Evolutionary conservation across 495 filamentous ascomycete species (phyloP).

Genomic region (Ascobolus immersus): DNA sequence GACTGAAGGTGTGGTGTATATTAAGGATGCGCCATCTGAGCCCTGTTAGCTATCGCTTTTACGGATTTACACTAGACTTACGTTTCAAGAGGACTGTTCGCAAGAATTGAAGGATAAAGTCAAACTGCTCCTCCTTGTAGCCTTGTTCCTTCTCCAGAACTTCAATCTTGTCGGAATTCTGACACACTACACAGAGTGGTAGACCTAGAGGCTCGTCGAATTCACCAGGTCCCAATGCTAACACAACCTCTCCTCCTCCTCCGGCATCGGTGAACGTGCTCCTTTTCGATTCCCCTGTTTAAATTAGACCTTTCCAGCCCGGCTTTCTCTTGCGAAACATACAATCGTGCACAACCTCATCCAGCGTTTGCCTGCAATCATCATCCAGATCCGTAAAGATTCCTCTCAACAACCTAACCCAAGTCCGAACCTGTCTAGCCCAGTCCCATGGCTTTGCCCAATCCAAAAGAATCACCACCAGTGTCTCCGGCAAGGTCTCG

Average conservation of each 20-base stretch:
- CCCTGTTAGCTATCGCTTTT: conserved; percentile 4
- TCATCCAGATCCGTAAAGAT: conserved; percentile 49
- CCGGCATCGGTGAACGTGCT: conserved; percentile 16
- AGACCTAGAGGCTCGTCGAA: conserved; percentile 81
- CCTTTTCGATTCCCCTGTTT: conserved; percentile 8
- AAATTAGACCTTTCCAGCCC: background rate
- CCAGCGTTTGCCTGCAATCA: conserved; percentile 54
- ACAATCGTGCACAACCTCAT: conserved; percentile 41
- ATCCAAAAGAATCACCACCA: conserved; percentile 70
- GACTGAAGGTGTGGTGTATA: conserved; percentile 65
- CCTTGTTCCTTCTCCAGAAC: conserved; percentile 58
- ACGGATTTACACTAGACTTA: conserved; percentile 19
- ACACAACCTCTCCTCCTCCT: conserved; percentile 33
- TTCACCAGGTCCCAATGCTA: conserved; percentile 71
- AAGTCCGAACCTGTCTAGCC: conserved; percentile 64
- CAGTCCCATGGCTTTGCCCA: conserved; percentile 87
- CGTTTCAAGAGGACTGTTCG: conserved; percentile 67
- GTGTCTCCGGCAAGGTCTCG: conserved; percentile 59
- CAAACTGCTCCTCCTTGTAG: conserved; percentile 87
- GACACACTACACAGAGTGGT: conserved; percentile 76
- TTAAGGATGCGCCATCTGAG: conserved; percentile 65
- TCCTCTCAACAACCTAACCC: conserved; percentile 56
- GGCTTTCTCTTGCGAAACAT: background rate
- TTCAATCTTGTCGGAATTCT: conserved; percentile 81
- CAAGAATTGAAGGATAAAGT: conserved; percentile 70